Percentiles rank a stretch among this genome's conserved stretches.
phyloP scores from a whole-genome alignment of 78 protist species.

The Chrysochromulina tobinii region DNA sequence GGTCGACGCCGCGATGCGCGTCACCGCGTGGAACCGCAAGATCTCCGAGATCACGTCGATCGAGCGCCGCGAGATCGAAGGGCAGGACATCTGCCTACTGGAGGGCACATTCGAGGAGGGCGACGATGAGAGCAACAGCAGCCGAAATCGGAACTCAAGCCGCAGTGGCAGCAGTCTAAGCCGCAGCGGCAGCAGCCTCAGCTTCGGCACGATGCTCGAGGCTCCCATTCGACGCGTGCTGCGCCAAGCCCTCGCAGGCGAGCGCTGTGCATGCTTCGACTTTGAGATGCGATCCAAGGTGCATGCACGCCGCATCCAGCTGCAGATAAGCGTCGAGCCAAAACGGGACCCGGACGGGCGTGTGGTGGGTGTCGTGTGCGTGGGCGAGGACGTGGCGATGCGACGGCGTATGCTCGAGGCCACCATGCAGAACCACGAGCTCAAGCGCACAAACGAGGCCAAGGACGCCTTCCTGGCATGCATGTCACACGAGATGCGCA shows the following conservation, averaged over 20 bases:
- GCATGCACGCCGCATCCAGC: neutral
- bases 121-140: no score
- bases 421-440: neutral
- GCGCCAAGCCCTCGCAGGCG: neutral
- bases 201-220: no score
- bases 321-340: neutral
- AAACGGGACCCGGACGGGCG: no score
- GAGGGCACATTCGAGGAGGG: neutral
- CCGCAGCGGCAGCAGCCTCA: no score
- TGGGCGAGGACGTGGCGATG: neutral
- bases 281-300: neutral
- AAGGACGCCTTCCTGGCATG: neutral
- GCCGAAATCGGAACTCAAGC: no score
- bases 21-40: conserved; percentile 19
- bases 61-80: neutral
- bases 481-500: conserved; percentile 6
- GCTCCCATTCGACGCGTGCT: no score
- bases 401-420: neutral
- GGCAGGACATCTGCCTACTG: neutral
- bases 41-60: neutral
- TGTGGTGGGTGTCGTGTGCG: neutral
- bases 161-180: no score
- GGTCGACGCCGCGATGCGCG: neutral
- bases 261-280: neutral
- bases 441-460: neutral